Base-by-base conservation (phyloP, 768 basidiomycete species). In the Brasilioporus rufonigricans region DNA sequence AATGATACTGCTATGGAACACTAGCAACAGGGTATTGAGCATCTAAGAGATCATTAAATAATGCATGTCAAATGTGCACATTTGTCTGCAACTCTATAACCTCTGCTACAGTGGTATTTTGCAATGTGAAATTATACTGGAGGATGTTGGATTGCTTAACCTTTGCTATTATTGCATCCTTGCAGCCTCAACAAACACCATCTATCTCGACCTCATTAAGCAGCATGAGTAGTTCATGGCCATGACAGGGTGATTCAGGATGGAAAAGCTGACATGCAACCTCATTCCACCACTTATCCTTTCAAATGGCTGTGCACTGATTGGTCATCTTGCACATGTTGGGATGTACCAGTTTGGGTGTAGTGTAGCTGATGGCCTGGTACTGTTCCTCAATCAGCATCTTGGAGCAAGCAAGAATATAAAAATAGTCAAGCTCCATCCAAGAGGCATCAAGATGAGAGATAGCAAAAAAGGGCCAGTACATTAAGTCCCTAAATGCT, bases 381-480 rank as follows among this genome's bases (percentile, higher is more conserved):
- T 6, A 44, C 9, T 44, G 12, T 4, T 44, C 46, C 35, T 47
- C 32, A 2, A 35, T 23, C 19, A 35, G 1, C 4, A 14, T 19
- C 21, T 47, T 47, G 32, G 46, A 24, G 23, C 35, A 32, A 16
- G 31, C 35, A 21, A 47, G 46, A 32, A 35, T 47, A 16, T 24
- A 47, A 4, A 48, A 48, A 10, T 48, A 48, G 0, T 48, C 47
- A 7, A 48, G 10, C 1, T 35, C 47, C 47, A 48, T 48, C 16
- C 4, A 18, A 0, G 26, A 24, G 9, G 47, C 47, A 5, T 48
- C 18, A 2, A 19, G 0, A 6, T 3, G n/a, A 47, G 50, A 36
- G 1, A 62, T 56, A 0, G 55, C 56, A 39, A 50, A 62, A 1
- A 62, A 19, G 16, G 55, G 58, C 0, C 19, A 26, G 1, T 46